Evolutionary conservation across 225 moss, liverwort and hornwort species (phyloP), one percentile per base, ranked within the genome.

Genomic region (Takakia lepidozioides): DNA sequence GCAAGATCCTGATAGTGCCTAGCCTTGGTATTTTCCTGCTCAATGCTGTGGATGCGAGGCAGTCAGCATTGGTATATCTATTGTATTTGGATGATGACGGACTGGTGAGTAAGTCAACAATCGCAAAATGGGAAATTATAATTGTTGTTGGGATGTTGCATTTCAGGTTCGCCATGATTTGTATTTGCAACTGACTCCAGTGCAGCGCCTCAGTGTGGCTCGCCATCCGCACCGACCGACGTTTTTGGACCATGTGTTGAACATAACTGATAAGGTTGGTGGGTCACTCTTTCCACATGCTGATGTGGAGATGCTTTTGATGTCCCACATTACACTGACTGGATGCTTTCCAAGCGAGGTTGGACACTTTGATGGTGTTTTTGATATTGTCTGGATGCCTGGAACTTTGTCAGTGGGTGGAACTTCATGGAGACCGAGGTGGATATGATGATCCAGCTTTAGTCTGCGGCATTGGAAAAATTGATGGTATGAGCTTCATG

Each of bases 211-310:
- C 39, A 90, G 95, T 42, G 95, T 98, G 28, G 95, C 95, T 47
- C 86, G 95, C 38, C 95, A 98, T 60, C 95, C 95, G 3, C 89
- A 83, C 66, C 78, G 95, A 45, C 95, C 95, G 28, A 98, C 95
- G 40, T 90, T 90, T 69, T 69, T 98, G 58, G 95, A 98, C 75
- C 95, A 98, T 56, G 85, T 98, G 29, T 59, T 98, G 36, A 98
- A 85, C 51, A 98, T 98, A 48, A 98, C 95, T 2, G 95, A 98
- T 46, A 87, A 87, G 90, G 95, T 98, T 76, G 88, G 95, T 87
- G 93, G 93, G 79, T 95, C 56, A 89, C 89, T 61, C 89, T 95
- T 52, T 89, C 89, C 58, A 89, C 89, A 37, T 89, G 89, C 54
- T 86, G 93, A 61, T 89, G 72, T 61, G 93, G 93, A 58, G 89